Evolutionary conservation across 2,329 filamentous ascomycete genomes (phyloP).

Genomic region (Aureobasidium sp.): DNA sequence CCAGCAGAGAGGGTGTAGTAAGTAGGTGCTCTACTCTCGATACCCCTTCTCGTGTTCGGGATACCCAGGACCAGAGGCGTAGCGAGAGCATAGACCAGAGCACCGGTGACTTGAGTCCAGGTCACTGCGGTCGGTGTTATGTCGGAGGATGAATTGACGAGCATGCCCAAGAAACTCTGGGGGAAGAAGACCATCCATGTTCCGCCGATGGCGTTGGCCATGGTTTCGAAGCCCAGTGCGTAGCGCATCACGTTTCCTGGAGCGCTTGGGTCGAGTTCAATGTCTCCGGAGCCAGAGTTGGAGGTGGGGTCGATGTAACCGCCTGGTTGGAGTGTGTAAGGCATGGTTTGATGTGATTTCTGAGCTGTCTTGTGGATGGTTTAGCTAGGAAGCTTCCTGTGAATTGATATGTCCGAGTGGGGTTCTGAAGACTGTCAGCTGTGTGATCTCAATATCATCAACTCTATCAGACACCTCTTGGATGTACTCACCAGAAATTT

Average conservation of each 20-base stretch:
- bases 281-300: background rate
- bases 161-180: background rate
- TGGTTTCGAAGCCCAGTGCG: background rate
- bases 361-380: background rate
- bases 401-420: background rate
- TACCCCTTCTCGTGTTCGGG: background rate
- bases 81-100: background rate
- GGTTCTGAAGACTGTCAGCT: too few species aligned
- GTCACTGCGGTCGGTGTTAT: background rate
- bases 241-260: background rate
- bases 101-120: background rate
- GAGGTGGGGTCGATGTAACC: constrained; percentile 5
- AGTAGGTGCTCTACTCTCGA: background rate
- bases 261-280: background rate
- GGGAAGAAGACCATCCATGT: constrained; percentile 9
- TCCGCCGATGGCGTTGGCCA: background rate
- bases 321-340: background rate
- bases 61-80: background rate
- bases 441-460: too few species aligned
- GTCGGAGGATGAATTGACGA: background rate
- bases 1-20: background rate
- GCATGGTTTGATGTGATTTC: background rate
- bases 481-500: too few species aligned
- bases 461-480: too few species aligned
- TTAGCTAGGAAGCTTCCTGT: background rate